A percentile compares a stretch with the other conserved stretches of the same genome.
Conservation (phyloP, 169 alveolate species). For the Plasmodium malariae region DNA sequence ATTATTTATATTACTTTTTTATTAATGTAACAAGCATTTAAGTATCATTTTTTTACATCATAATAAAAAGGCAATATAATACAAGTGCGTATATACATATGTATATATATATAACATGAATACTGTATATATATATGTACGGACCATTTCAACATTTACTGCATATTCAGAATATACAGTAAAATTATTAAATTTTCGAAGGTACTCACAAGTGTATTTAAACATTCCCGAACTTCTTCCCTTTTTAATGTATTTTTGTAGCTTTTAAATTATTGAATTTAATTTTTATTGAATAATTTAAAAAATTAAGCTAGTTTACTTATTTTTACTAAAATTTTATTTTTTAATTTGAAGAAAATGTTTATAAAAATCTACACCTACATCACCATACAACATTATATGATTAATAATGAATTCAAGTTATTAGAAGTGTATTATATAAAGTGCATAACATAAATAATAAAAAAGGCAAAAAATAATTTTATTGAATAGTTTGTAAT, state of each 20-base stretch:
- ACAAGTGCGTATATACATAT: background rate
- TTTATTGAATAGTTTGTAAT: no score
- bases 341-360: background rate
- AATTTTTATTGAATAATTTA: no score
- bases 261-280: no score
- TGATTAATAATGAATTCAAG: background rate
- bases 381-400: constrained; percentile 36
- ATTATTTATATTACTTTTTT: no score
- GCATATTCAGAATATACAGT: background rate
- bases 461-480: background rate
- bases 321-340: background rate
- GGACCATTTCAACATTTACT: no score
- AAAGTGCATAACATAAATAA: background rate
- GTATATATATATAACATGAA: background rate
- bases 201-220: background rate
- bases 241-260: no score
- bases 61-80: no score
- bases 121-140: background rate
- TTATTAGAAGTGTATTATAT: background rate
- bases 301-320: background rate
- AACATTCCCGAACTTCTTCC: background rate
- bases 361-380: constrained; percentile 68
- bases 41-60: no score
- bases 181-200: background rate
- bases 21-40: no score